Evolutionary conservation across 257 asterid genomes (phyloP).

Genomic region (Solanum dulcamara): DNA sequence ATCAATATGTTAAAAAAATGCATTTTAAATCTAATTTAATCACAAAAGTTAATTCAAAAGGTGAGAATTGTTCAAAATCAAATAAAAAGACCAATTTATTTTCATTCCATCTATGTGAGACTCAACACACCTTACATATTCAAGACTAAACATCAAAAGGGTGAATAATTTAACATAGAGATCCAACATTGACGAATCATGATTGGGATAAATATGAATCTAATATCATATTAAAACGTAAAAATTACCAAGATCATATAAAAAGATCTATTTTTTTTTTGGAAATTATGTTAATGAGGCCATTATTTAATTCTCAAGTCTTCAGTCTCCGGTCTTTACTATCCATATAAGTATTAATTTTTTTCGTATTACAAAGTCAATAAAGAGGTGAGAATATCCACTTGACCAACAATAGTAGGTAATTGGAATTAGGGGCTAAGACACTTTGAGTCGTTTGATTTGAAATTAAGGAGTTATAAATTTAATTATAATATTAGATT

Average conservation of each 20-base stretch:
- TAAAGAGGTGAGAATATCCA: not conserved
- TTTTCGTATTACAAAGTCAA: not conserved
- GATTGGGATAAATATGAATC: not conserved
- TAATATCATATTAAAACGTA: not conserved
- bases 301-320: not conserved
- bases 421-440: not conserved
- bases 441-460: not conserved
- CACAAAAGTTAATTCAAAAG: rapidly evolving
- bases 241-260: not conserved
- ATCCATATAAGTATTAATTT: not conserved
- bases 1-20: not conserved
- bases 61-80: not conserved
- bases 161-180: not conserved
- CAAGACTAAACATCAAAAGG: not conserved
- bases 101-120: not conserved
- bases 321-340: not conserved
- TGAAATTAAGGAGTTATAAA: not conserved
- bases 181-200: not conserved
- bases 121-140: not conserved
- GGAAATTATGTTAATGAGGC: not conserved
- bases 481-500: not conserved
- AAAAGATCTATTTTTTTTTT: not conserved
- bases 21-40: not conserved
- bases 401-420: not conserved
- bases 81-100: not conserved